Evolutionary conservation across 179 eudicot species (phyloP).

Genomic region (Silene vulgaris): DNA sequence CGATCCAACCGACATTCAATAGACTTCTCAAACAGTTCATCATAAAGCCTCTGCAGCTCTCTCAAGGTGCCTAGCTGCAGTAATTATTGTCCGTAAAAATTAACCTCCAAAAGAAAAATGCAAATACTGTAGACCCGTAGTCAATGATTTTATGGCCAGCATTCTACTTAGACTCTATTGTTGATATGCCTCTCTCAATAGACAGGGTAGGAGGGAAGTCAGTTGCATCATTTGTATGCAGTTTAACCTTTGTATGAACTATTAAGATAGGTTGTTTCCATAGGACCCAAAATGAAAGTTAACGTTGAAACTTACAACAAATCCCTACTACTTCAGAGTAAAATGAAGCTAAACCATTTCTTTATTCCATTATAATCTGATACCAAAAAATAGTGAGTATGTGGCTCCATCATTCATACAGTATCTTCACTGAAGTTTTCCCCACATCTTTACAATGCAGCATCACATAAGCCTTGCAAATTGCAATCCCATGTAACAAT

Average conservation of each 20-base stretch:
- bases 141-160: background rate
- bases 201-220: too few relatives aligned
- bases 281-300: too few relatives aligned
- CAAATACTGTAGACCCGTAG: background rate
- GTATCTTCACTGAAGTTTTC: background rate
- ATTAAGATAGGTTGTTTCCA: too few relatives aligned
- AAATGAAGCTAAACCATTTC: background rate
- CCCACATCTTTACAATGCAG: background rate
- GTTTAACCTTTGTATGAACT: too few relatives aligned
- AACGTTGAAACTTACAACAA: too few relatives aligned
- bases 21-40: slow-evolving; percentile 61
- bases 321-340: background rate
- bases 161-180: background rate
- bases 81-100: slow-evolving; percentile 13
- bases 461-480: background rate
- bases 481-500: background rate
- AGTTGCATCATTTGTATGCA: too few relatives aligned
- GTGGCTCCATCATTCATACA: background rate
- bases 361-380: background rate
- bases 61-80: slow-evolving; percentile 61
- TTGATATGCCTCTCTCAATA: background rate
- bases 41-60: slow-evolving; percentile 73
- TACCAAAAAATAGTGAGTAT: background rate
- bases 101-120: slow-evolving; percentile 10
- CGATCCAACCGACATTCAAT: slow-evolving; percentile 67